Evolutionary conservation across 2,329 filamentous ascomycete genomes (phyloP), one percentile per base, ranked within the genome.

Genomic region (Stagonosporopsis vannaccii): DNA sequence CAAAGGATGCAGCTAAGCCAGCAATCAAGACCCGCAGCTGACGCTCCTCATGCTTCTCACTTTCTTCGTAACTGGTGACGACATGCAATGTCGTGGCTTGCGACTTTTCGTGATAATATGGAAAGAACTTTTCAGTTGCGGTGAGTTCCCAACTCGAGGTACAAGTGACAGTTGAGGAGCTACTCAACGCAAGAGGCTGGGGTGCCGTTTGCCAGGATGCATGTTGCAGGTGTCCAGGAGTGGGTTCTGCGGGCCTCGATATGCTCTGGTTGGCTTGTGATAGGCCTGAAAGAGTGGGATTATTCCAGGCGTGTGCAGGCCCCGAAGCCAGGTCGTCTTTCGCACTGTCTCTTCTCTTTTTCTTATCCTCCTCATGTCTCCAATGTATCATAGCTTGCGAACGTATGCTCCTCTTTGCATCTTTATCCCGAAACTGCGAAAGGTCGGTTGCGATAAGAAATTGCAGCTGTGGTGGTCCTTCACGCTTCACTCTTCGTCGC

Each of bases 341-440:
- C 25, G n/a, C 19, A 11, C 25, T 40, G 15, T 8, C 28, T 42
- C 58, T 57, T 60, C 41, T 51, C 56, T 56, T 42, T 28, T 49
- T 58, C 33, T 58, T 45, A 5, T 39, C 33, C 13, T 56, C 51
- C 37, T 63, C 64, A 39, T 68, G 71, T 39, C 68, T 58, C 51
- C 69, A 69, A 19, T 70, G 63, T 6, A 65, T 67, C 72, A 74
- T 75, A 22, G 68, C 72, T 47, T 73, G 70, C 5, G 71, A 74
- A 8, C 72, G 72, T 40, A 75, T 64, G 43, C 62, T 70, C 30
- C 65, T 61, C 51, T 68, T 72, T 5, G 61, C 59, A 4, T 58
- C 50, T 30, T 65, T 62, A 39, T 69, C 60, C 23, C 67, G 73
- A 58, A 75, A 75, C 12, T 74, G 63, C 5, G 69, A 65, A 1